Percentiles rank a stretch among this genome's conserved stretches.
Conservation (phyloP, 176 grass and related monocot species). For the Elymus sibiricus region DNA sequence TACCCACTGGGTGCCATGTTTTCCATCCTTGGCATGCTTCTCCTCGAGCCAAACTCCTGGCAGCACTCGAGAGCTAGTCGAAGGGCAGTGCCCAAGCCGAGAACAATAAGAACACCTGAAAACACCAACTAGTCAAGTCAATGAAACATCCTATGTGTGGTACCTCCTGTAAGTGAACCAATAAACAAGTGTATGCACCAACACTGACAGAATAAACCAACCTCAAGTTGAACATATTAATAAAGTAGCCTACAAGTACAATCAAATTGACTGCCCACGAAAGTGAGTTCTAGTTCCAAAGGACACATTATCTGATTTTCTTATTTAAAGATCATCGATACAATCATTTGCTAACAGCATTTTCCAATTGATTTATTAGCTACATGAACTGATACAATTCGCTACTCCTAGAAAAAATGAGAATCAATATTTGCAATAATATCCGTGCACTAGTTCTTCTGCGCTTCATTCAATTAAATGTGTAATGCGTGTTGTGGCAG, state of each 20-base stretch:
- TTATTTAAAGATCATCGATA: neutral
- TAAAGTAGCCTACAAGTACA: neutral
- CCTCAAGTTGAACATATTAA: neutral
- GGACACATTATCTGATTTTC: neutral
- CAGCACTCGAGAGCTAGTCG: conserved; percentile 91
- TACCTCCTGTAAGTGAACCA: neutral
- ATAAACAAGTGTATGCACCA: neutral
- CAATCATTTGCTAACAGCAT: neutral
- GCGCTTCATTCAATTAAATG: neutral
- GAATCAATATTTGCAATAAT: neutral
- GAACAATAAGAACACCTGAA: conserved; percentile 88
- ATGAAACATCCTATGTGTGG: neutral
- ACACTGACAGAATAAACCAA: neutral
- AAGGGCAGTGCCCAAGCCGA: conserved; percentile 89
- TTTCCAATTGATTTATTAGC: neutral
- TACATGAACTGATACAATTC: neutral
- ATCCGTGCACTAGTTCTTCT: neutral
- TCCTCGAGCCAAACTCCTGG: conserved; percentile 64
- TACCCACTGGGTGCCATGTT: conserved; percentile 52
- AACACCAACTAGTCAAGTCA: conserved; percentile 14
- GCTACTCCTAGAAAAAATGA: neutral
- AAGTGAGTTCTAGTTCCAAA: neutral
- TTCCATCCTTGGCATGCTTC: conserved; percentile 65
- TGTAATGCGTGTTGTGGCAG: neutral
- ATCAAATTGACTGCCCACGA: neutral